These are phyloP conservation scores for Bacidia gigantensis DNA, from an alignment of 495 filamentous ascomycete genomes.

Conservation along the genomic window DNA sequence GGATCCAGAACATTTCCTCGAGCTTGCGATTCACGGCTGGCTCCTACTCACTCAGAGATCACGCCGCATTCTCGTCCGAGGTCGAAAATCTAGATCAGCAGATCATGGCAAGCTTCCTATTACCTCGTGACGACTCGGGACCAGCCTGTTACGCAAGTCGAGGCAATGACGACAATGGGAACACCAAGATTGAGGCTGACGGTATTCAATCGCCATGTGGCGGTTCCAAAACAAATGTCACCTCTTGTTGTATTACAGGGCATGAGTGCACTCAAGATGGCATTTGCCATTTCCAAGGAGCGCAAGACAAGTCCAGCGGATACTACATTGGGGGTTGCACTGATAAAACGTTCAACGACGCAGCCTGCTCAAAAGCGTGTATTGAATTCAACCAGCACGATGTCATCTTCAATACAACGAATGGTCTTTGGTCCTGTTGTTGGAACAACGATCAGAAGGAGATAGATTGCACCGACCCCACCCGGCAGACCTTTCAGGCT, in stretches of 20 bases:
- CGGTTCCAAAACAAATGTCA: not conserved
- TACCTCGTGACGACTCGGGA: too few species aligned
- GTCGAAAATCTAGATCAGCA: too few species aligned
- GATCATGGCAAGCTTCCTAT: too few species aligned
- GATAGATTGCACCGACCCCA: not conserved
- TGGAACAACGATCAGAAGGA: not conserved
- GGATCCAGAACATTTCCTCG: too few species aligned
- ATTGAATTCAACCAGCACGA: not conserved
- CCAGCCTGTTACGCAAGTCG: not conserved
- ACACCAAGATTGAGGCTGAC: not conserved
- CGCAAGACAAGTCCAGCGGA: not conserved
- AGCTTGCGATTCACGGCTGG: too few species aligned
- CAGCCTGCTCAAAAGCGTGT: not conserved
- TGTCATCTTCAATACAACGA: not conserved
- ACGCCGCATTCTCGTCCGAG: too few species aligned
- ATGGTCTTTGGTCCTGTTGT: not conserved
- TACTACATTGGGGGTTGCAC: slow-evolving; percentile 4
- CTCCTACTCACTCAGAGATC: too few species aligned
- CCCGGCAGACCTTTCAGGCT: not conserved
- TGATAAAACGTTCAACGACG: not conserved
- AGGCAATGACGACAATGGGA: not conserved
- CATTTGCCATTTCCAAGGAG: not conserved
- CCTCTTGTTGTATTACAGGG: not conserved
- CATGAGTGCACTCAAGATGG: not conserved
- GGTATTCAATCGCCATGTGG: not conserved